Base-by-base conservation (phyloP, 2,329 filamentous ascomycete genomes). In the Xylaria sp. region DNA sequence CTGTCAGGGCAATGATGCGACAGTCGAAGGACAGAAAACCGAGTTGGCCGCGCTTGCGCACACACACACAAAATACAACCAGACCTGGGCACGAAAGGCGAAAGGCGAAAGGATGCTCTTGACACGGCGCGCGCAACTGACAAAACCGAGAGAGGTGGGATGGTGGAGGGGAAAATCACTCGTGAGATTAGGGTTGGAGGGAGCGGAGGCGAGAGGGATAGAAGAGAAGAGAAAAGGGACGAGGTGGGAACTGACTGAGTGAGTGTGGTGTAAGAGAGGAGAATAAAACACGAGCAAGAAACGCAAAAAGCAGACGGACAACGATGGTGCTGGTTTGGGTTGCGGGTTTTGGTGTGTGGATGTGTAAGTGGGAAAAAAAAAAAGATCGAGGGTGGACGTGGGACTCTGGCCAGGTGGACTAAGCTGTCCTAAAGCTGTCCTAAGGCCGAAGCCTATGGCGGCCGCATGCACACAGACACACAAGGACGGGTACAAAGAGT, bases 241-340 rank as follows among this genome's bases (percentile, higher is more conserved):
- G 69, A 72, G 74, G 72, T 73, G 74, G 73, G 72, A 75, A 64
- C 63, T 50, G 72, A 74, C 74, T 74, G 72, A 74, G 63, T 65
- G 73, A 75, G 68, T 67, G 70, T 58, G 66, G 72, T 77, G 67
- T 73, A 57, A 72, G 74, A 74, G 74, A 74, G 72, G 73, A 84
- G 82, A 81, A 81, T 83, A 84, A 84, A 81, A 83, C 73, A 76
- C 74, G 74, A 74, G 73, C 73, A 75, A 75, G 74, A 74, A 74
- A 75, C 71, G 68, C 70, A 72, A 76, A 78, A 76, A 74, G 74
- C 74, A 74, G 72, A 75, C 70, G 79, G 76, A 79, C 78, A 79
- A 79, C 76, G 77, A 79, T 77, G 75, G 78, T 78, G 77, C 78
- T 74, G 75, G 76, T 76, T 78, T 74, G 74, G 75, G 75, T 79